Conservation (phyloP, 1,284 basidiomycete genomes). For the Apiotrichum sp. region DNA sequence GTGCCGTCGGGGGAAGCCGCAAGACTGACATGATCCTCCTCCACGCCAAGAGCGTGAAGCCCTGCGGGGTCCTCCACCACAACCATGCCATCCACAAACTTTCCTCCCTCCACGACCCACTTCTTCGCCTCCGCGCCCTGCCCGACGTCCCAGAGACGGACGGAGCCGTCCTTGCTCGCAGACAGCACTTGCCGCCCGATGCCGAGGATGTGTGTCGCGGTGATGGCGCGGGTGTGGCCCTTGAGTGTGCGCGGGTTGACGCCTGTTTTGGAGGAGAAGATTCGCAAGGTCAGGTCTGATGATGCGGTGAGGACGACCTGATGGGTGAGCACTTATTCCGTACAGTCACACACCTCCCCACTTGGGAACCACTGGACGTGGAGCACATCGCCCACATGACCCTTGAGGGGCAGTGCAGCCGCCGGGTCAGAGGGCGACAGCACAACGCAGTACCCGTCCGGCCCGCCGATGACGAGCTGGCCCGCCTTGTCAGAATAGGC, state of each 20-base stretch:
- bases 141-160: constrained; percentile 70
- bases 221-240: constrained; percentile 59
- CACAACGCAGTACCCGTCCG: constrained; percentile 45
- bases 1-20: constrained; percentile 55
- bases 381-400: constrained; percentile 48
- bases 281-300: constrained; percentile 44
- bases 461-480: constrained; percentile 42
- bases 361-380: constrained; percentile 43
- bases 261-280: constrained; percentile 43
- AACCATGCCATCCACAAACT: constrained; percentile 26
- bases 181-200: constrained; percentile 60
- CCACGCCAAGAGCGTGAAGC: constrained; percentile 17
- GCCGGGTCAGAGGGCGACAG: constrained; percentile 19
- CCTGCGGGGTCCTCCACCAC: constrained; percentile 29
- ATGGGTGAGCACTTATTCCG: constrained; percentile 10
- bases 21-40: constrained; percentile 44
- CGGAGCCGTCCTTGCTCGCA: constrained; percentile 59
- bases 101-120: constrained; percentile 31
- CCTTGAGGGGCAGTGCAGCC: constrained; percentile 32
- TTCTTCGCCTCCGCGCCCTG: constrained; percentile 52
- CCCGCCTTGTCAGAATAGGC: constrained; percentile 30
- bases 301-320: constrained; percentile 47
- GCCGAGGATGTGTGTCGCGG: constrained; percentile 57
- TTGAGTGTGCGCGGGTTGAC: constrained; percentile 56
- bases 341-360: constrained; percentile 25